phyloP scores from a whole-genome alignment of 768 basidiomycete genomes.

The Trametes cinnabarina region DNA sequence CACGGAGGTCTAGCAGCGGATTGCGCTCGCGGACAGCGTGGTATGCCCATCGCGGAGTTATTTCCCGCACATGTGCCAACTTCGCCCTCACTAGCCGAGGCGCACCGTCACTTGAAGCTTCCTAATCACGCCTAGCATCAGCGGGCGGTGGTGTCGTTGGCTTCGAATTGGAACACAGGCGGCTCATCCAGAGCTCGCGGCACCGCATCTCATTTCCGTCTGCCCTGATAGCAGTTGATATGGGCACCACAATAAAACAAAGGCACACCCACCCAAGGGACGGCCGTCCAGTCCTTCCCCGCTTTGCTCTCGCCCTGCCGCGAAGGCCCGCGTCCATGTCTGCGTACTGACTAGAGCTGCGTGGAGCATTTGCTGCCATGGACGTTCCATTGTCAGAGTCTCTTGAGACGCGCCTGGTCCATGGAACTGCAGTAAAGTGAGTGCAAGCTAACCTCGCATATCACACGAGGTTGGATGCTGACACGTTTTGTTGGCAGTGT shows the following conservation, averaged over 20 bases:
- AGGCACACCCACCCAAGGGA: not conserved
- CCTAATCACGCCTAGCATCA: slow-evolving; percentile 10
- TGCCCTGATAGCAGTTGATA: not conserved
- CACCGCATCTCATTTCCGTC: slow-evolving; percentile 6
- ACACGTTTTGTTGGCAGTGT: slow-evolving; percentile 24
- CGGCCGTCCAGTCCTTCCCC: not conserved
- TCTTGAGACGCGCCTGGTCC: slow-evolving; percentile 19
- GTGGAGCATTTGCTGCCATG: slow-evolving; percentile 19
- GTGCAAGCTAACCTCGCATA: slow-evolving; percentile 6
- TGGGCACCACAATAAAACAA: slow-evolving; percentile 9
- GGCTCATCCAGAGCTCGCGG: slow-evolving; percentile 3
- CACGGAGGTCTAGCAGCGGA: not conserved
- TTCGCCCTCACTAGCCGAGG: not conserved
- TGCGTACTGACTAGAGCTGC: slow-evolving; percentile 6
- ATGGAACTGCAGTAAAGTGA: slow-evolving; percentile 28
- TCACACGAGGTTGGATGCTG: slow-evolving; percentile 6
- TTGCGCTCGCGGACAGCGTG: not conserved
- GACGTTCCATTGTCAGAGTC: slow-evolving; percentile 19
- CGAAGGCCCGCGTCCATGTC: slow-evolving; percentile 5
- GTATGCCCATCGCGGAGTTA: slow-evolving; percentile 5
- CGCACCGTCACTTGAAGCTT: slow-evolving; percentile 12
- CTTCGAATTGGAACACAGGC: slow-evolving; percentile 8
- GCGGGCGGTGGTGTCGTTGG: slow-evolving; percentile 5
- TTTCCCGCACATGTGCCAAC: slow-evolving; percentile 5
- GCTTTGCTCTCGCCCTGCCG: not conserved